Base-by-base conservation (phyloP, 495 filamentous ascomycete genomes). In the Aspergillus hancockii region DNA sequence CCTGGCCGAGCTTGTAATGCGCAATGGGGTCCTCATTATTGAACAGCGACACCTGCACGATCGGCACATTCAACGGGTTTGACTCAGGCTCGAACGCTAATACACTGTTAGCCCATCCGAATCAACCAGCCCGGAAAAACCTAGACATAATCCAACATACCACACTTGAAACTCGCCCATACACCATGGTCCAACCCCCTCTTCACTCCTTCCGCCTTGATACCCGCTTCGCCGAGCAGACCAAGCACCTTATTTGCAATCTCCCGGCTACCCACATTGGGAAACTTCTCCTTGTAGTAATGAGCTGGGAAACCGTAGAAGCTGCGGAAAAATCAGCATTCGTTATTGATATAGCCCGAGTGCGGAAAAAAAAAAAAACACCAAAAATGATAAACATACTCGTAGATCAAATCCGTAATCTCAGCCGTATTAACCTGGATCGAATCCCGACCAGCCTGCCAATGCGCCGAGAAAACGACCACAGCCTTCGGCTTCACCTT, bases 381-480 rank as follows among this genome's bases (percentile, higher is more conserved):
- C n/a, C 12, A 38, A 32, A 49, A 34, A 49, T 19, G 54, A n/a
- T n/a, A 63, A 52, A 77, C 82, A 51, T 75, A 89, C 84, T 96
- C 92, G 73, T 95, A 95, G 49, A 95, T 90, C 65, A 95, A 68
- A 60, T 89, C 85, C 1, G 82, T 88, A 57, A 78, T 72, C 62
- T 88, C 87, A 5, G 83, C 86, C 10, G 81, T 84, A 71, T 94
- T 94, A 62, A 94, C 84, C 65, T 90, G 77, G 55, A 95, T 82
- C 4, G 73, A 78, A 63, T 83, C 73, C 32, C 68, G 68, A 1
- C 75, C 75, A 22, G 78, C 82, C 71, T 93, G 87, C 92, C 92
- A 95, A 73, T 96, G 90, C 23, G 90, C 91, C 12, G 89, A 93
- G 71, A 96, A 91, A 13, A 96, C 90, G 12, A 96, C 88, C 14